Evolutionary conservation across 345 rosid species (phyloP), one percentile per base, ranked within the genome.

Genomic region (Melastoma malabathricum): DNA sequence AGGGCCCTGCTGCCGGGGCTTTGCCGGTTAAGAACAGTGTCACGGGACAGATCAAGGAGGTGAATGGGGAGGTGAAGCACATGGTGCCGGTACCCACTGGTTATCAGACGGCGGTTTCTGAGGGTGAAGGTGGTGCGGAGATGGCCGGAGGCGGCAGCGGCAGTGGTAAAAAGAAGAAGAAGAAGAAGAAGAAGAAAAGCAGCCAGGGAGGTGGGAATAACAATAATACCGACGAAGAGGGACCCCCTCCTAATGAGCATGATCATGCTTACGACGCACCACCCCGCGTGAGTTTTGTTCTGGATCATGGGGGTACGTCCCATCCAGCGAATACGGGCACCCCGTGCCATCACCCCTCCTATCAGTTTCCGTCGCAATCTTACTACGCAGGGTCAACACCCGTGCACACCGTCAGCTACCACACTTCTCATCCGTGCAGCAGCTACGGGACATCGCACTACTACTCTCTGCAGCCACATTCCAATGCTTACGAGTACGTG

Each of bases 151-250:
- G 58, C 12, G 62, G 59, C 47, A 43, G 66, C 56, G 64, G 66
- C 25, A 64, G 70, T 14, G 68, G 78, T n/a, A n/a, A n/a, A n/a
- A n/a, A n/a, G n/a, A n/a, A n/a, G n/a, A n/a, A 80, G 74, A 82
- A 78, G 65, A 88, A 84, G 60, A 84, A 79, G 70, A 83, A 82
- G 50, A 82, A 74, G 70, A 70, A 79, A 7, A 71, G 58, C n/a
- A 82, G 75, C 65, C 81, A 78, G 58, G 78, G 75, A 70, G 79
- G 73, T 43, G 80, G 72, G 64, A 69, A 70, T 7, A 63, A 52
- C 17, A 55, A 68, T 56, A 71, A 48, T 20, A 50, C 43, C 48
- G 25, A 4, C 1, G 43, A 25, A 7, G 41, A 34, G 14, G 41
- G 10, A n/a, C n/a, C n/a, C n/a, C 58, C 47, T 55, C 29, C 59